Conservation (phyloP, 352 stramenopile genomes). For the Phytophthora meadii region DNA sequence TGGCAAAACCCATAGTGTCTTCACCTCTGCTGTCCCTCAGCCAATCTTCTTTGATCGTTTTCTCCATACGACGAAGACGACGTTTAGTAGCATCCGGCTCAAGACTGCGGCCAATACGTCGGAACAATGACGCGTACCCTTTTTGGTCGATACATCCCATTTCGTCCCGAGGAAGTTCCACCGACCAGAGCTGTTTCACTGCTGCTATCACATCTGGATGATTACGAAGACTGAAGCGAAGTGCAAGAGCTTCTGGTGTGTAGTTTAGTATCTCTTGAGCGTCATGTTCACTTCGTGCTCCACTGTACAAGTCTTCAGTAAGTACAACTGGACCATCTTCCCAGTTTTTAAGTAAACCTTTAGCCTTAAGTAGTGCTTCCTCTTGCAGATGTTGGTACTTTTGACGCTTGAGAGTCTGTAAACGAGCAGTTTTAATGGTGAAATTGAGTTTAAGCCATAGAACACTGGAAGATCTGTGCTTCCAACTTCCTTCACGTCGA, state of each 20-base stretch:
- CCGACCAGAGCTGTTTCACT: constrained; percentile 61
- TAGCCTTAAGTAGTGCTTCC: constrained; percentile 63
- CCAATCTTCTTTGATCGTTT: constrained; percentile 71
- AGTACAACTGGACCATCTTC: constrained; percentile 66
- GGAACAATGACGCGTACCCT: constrained; percentile 63
- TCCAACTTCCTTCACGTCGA: constrained; percentile 20
- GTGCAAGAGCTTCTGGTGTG: constrained; percentile 65
- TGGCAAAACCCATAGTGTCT: constrained; percentile 61
- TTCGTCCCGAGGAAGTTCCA: constrained; percentile 61
- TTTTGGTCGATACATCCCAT: constrained; percentile 69
- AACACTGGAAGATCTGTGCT: constrained; percentile 47
- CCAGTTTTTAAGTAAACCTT: constrained; percentile 72
- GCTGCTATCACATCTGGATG: constrained; percentile 52
- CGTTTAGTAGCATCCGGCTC: constrained; percentile 47
- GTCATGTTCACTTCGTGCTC: constrained; percentile 50
- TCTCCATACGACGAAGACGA: constrained; percentile 39
- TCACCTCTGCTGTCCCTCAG: constrained; percentile 66
- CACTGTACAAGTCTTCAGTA: constrained; percentile 66
- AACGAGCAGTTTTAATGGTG: constrained; percentile 64
- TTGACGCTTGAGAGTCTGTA: constrained; percentile 69
- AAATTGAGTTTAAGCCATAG: constrained; percentile 83
- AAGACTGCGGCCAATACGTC: constrained; percentile 60
- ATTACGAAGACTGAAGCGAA: constrained; percentile 75
- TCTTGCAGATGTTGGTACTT: constrained; percentile 83
- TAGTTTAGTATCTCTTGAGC: constrained; percentile 72